Conservation (phyloP, 2,329 filamentous ascomycete genomes). For the Huntiella abstrusa region DNA sequence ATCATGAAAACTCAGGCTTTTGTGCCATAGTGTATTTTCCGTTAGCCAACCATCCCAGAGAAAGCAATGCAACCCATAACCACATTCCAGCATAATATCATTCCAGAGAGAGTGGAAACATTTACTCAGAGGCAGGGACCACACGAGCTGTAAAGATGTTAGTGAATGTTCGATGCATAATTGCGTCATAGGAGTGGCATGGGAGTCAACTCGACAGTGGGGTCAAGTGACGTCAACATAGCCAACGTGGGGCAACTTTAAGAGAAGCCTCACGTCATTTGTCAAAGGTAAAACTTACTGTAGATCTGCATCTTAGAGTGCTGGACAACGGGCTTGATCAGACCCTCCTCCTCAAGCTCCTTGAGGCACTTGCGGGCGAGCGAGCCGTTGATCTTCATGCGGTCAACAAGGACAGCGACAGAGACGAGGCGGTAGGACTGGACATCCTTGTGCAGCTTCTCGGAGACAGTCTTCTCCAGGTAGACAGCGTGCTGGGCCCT, state of each 20-base stretch:
- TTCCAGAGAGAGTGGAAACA: constrained; percentile 2
- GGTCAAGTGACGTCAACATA: too few relatives aligned
- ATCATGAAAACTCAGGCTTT: constrained; percentile 11
- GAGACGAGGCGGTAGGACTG: constrained; percentile 99
- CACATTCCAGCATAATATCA: constrained; percentile 10
- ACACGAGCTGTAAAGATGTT: constrained; percentile 10
- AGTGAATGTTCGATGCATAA: background rate
- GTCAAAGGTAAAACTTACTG: constrained; percentile 34
- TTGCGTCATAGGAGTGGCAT: too few relatives aligned
- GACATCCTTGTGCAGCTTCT: constrained; percentile 99
- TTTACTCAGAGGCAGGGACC: constrained; percentile 11
- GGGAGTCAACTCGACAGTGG: too few relatives aligned
- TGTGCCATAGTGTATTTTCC: constrained; percentile 12
- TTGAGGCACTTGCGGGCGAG: constrained; percentile 74
- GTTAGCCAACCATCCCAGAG: constrained; percentile 11
- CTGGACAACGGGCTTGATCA: constrained; percentile 92
- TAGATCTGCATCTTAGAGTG: constrained; percentile 99
- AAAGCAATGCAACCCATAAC: constrained; percentile 12
- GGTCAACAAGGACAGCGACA: constrained; percentile 93
- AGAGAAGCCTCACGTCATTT: too few relatives aligned
- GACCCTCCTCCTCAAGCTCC: constrained; percentile 93
- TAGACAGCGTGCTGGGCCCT: constrained; percentile 93
- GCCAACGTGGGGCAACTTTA: too few relatives aligned
- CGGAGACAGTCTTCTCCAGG: constrained; percentile 91
- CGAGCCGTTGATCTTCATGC: constrained; percentile 99